Base-by-base conservation (phyloP, 2,329 filamentous ascomycete species). In the Diplodia seriata region DNA sequence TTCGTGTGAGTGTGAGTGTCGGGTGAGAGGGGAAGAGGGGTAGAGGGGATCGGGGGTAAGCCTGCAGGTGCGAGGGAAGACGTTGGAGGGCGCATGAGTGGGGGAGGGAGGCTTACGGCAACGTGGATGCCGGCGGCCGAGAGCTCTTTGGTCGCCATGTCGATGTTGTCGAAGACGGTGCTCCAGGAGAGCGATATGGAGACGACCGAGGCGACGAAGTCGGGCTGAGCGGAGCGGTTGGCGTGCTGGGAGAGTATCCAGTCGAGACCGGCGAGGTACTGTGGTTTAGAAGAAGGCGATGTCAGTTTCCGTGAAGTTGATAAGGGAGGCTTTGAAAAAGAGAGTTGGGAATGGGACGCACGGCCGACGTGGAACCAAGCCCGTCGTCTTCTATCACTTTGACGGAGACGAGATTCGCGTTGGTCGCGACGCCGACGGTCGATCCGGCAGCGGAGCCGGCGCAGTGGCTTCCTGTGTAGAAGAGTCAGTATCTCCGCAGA, bases 141-240 rank as follows among this genome's bases (percentile, higher is more conserved):
- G 7, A 68, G 66, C 33, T 61, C 29, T n/a, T 38, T 43, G 18
- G 50, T 47, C 1, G 66, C 47, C 15, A 31, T 54, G 47, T 68
- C 66, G 62, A 67, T 53, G 59, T 55, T 43, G 33, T 29, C 50
- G 36, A 18, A 54, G 66, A 49, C 68, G 75, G 73, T 47, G 71
- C 73, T 64, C 73, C 70, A 63, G 33, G 78, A 77, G 50, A 83
- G 76, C 47, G 78, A 81, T 77, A 79, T 73, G 74, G 75, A 78
- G 67, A 75, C 77, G 55, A 81, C 75, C 49, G 78, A 67, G 20
- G 68, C 69, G 43, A 69, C 68, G 36, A 62, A 68, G 62, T 77
- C 78, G 63, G 74, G 73, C 69, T 77, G 76, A 23, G 74, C 76
- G 20, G 72, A 59, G 63, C 77, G 76, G 62, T 74, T 77, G 70